Base-by-base conservation (phyloP, 2,329 filamentous ascomycete species). In the Epichloe elymi region DNA sequence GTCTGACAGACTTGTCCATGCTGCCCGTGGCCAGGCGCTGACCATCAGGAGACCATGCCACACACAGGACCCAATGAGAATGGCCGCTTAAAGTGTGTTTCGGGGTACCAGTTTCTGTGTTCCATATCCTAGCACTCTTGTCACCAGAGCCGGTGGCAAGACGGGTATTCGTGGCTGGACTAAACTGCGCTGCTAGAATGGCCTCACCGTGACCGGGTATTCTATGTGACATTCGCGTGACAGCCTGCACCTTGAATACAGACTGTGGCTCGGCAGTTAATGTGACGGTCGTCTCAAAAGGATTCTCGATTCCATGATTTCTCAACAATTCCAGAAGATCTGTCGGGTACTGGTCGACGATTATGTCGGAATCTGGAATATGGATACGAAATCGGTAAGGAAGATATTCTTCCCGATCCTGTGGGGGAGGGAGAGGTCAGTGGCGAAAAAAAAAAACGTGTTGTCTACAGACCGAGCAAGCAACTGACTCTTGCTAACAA, bases 151-250 rank as follows among this genome's bases (percentile, higher is more conserved):
- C 93, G 1, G 88, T 95, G 0, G 89, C 90, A 66, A 96, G 77
- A 53, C 83, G 77, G 11, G 82, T 81, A 26, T 86, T 91, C 6
- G 79, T 82, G 38, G 79, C 77, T 0, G 91, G 91, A 0, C 86
- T 93, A 67, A 96, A 97, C 39, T 90, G 82, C 2, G 86, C 84
- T 33, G 86, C 80, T 20, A 97, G 96, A 58, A 97, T 97, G 3
- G 90, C 83, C 65, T 95, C 86, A 39, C 89, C 90, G 67, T 98
- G 93, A 12, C 93, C 93, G 3, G 85, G 83, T 57, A 97, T 94
- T 50, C 83, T 83, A 54, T 90, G 86, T 6, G 90, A 86, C 70
- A 93, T 91, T 66, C 93, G 79, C 46, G 90, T 91, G 41, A 96
- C 89, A 11, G 88, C 86, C 60, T 93, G 89, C 23, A 97, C 93